Evolutionary conservation across 139 green algal genomes (phyloP).

Genomic region (Micractinium sp.): DNA sequence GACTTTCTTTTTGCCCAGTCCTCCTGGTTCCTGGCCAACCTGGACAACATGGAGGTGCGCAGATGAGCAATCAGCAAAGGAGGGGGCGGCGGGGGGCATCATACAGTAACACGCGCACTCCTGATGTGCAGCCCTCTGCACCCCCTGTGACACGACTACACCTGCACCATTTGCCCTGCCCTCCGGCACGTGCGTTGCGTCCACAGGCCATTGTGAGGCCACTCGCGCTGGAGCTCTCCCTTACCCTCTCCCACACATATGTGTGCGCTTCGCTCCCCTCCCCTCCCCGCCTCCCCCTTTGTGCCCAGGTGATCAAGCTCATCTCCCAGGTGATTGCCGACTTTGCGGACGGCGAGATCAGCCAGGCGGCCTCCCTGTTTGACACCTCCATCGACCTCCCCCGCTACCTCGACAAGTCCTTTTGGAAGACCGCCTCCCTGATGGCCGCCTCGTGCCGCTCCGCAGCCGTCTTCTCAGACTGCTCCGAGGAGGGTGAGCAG

Average conservation of each 20-base stretch:
- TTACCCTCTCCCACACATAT: too few relatives aligned
- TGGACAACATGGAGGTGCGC: slow-evolving; percentile 99
- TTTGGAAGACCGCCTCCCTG: slow-evolving; percentile 98
- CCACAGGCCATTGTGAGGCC: too few relatives aligned
- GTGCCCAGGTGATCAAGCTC: slow-evolving; percentile 96
- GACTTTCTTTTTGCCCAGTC: slow-evolving; percentile 99
- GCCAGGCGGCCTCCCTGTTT: slow-evolving; percentile 86
- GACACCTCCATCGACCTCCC: slow-evolving; percentile 86
- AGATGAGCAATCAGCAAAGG: neutral
- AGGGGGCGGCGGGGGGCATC: neutral
- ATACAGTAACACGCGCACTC: too few relatives aligned
- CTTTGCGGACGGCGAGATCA: slow-evolving; percentile 99
- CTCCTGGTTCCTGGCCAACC: slow-evolving; percentile 96
- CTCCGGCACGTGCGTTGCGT: too few relatives aligned
- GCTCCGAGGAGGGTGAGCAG: slow-evolving; percentile 44
- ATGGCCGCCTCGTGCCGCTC: slow-evolving; percentile 94
- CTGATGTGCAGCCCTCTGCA: too few relatives aligned
- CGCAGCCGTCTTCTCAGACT: slow-evolving; percentile 89
- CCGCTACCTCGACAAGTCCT: slow-evolving; percentile 96
- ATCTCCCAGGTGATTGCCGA: slow-evolving; percentile 98
- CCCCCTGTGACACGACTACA: too few relatives aligned
- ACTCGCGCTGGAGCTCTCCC: too few relatives aligned
- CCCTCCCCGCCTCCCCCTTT: neutral
- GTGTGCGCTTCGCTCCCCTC: neutral
- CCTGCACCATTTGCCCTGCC: too few relatives aligned